Evolutionary conservation across 106 monocot genomes (phyloP), one percentile per base, ranked within the genome.

Genomic region (Dioscorea dumetorum): DNA sequence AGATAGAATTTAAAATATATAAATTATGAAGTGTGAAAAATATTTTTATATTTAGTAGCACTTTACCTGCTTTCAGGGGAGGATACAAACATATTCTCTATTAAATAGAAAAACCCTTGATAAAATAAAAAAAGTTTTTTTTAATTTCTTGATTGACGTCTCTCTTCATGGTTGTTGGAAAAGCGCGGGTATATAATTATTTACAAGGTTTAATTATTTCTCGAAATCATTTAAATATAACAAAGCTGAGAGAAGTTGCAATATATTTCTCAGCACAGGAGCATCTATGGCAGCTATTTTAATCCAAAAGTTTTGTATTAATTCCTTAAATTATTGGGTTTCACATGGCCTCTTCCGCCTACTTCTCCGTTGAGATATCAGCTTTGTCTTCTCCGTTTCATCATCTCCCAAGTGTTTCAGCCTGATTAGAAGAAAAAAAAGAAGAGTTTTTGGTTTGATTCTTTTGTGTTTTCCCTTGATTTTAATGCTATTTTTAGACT

Each of bases 211-310:
- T n/a, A n/a, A n/a, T n/a, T n/a, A n/a, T n/a, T n/a, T n/a, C n/a
- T n/a, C n/a, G n/a, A n/a, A 28, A 28, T 28, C 28, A 28, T 1
- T 28, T 28, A 28, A 16, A 16, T 56, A 19, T 5, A 19, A 56
- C 4, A 31, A 31, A 15, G 32, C n/a, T n/a, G n/a, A 62, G 3
- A 62, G 33, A 32, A 14, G n/a, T 24, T 33, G 11, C 48, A 50
- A 24, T 14, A 24, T 51, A 28, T 67, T 28, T 52, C 67, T 17
- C 51, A 41, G 72, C 78, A 78, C 72, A 72, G 68, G 78, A 72
- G 22, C 66, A n/a, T 49, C 54, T 35, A 19, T 57, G 41, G 49
- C 57, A 63, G 74, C 63, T 49, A 57, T 57, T 79, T 68, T 66
- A 58, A 50, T 58, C 32, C 62, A 24, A 51, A 49, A 21, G 31